Evolutionary conservation across 768 basidiomycete species (phyloP), one percentile per base, ranked within the genome.

Genomic region (Boletus patriciae): DNA sequence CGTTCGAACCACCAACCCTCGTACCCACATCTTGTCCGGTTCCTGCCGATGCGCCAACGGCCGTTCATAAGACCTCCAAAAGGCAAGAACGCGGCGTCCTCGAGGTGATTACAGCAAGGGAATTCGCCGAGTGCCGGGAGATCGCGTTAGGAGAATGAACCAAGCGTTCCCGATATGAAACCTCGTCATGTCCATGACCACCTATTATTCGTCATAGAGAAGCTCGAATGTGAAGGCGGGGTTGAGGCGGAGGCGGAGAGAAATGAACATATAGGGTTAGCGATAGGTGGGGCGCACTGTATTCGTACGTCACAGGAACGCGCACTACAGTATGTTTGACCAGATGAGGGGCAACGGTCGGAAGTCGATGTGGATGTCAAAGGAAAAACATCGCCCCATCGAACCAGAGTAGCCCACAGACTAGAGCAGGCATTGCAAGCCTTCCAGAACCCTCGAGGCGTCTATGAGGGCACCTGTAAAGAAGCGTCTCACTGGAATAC

Each of bases 231-330:
- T 46, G 46, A 63, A 61, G 58, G 67, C 52, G 69, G 68, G 69
- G 68, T 69, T 68, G 59, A 58, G 36, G 64, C 68, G 66, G 69
- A 60, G 62, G 67, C 57, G 65, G 69, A 62, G 57, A 52, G 27
- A 62, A 52, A 60, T 58, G 55, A 57, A 64, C 16, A 52, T 44
- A 55, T 8, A 51, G 43, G 34, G 37, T 43, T 45, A 59, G 36
- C 42, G 31, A 36, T 40, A 21, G 25, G 52, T 25, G 38, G 19
- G n/a, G 46, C 46, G 43, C 37, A 34, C 46, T 21, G 59, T 44
- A 46, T 37, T 66, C 34, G 52, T 70, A 62, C 68, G 65, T 70
- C 69, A 70, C 62, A 70, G 69, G 69, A 62, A 70, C 69, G 19
- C 44, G 13, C 44, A 1, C 34, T 50, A 41, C 34, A 2, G 43